Conservation (phyloP, 1,284 basidiomycete species). For the Heliocybe sulcata region DNA sequence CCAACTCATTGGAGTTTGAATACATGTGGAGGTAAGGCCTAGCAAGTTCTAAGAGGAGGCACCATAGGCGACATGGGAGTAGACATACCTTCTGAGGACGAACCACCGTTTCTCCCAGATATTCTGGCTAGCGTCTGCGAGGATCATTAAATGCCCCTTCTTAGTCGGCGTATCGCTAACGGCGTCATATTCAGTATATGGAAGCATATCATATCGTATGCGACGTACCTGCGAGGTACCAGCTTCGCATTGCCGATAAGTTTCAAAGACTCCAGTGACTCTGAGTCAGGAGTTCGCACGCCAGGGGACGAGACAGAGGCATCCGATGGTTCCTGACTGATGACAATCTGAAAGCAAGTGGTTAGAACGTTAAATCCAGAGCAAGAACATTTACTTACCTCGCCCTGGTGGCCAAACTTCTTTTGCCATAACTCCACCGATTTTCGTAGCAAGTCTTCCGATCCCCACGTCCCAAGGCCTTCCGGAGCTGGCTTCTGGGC, state of each 20-base stretch:
- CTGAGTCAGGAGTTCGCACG: conserved; percentile 32
- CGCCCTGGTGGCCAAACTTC: conserved; percentile 67
- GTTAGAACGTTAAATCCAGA: conserved; percentile 2
- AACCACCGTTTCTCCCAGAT: conserved; percentile 84
- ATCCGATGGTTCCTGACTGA: conserved; percentile 61
- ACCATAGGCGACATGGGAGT: not conserved
- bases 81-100: conserved; percentile 72
- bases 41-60: conserved; percentile 2
- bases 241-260: conserved; percentile 68
- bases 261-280: conserved; percentile 49
- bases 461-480: conserved; percentile 55
- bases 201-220: conserved; percentile 2
- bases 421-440: conserved; percentile 78
- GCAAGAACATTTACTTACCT: conserved; percentile 39
- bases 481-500: conserved; percentile 40
- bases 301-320: conserved; percentile 34
- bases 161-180: conserved; percentile 76
- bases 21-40: conserved; percentile 92
- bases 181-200: conserved; percentile 4
- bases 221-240: conserved; percentile 60
- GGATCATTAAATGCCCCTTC: conserved; percentile 74
- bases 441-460: conserved; percentile 55
- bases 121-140: conserved; percentile 75
- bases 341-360: conserved; percentile 48
- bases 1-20: conserved; percentile 70